Evolutionary conservation across 805 yeast species (phyloP).

Genomic region (Dipodascopsis uninucleata): DNA sequence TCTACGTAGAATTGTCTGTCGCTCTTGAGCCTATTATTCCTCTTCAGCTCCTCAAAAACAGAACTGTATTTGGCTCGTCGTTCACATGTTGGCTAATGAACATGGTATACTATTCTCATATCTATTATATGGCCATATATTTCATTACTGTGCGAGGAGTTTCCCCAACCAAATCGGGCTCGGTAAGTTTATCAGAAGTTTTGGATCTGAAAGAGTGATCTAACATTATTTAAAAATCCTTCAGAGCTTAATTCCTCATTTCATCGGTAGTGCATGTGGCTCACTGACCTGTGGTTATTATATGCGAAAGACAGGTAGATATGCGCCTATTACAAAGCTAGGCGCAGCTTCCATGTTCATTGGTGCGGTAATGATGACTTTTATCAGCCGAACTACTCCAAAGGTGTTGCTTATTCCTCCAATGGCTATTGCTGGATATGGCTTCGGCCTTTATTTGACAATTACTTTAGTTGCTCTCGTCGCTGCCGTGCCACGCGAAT

Average conservation of each 20-base stretch:
- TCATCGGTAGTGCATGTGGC: conserved; percentile 62
- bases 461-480: conserved; percentile 59
- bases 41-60: conserved; percentile 48
- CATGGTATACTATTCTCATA: conserved; percentile 59
- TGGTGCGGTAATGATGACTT: conserved; percentile 4
- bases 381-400: conserved; percentile 4
- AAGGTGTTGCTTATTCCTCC: neutral
- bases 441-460: conserved; percentile 53
- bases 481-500: conserved; percentile 53
- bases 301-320: conserved; percentile 58
- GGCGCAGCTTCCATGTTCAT: conserved; percentile 4
- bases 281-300: conserved; percentile 62
- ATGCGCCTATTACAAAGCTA: conserved; percentile 6
- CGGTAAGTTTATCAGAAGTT: too few relatives aligned
- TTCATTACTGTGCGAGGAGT: conserved; percentile 51
- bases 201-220: too few relatives aligned
- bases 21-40: conserved; percentile 68
- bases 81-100: conserved; percentile 66
- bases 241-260: conserved; percentile 50
- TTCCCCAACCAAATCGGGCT: conserved; percentile 53
- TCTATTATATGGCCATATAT: conserved; percentile 68
- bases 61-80: conserved; percentile 61
- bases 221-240: too few relatives aligned
- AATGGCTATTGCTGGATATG: conserved; percentile 50
- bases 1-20: conserved; percentile 47